These are phyloP conservation scores for Paspalum vaginatum DNA, from an alignment of 176 grass and related monocot species.

Conservation along the genomic window DNA sequence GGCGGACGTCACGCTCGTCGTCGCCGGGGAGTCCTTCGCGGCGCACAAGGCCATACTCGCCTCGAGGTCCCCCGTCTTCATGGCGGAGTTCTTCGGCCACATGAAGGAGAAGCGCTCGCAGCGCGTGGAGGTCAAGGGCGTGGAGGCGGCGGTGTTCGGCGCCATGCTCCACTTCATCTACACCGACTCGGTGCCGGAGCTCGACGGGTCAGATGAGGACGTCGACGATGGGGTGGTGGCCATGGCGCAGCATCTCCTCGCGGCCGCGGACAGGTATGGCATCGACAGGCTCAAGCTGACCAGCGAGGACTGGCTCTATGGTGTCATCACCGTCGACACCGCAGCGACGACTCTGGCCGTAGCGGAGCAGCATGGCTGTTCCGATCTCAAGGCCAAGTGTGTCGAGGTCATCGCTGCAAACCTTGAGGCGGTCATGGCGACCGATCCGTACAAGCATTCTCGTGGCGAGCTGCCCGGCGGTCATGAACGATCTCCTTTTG, in stretches of 20 bases:
- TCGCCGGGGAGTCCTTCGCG: not conserved
- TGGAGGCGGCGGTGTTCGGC: conserved; percentile 31
- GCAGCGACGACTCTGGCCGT: conserved; percentile 45
- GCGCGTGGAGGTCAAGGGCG: conserved; percentile 19
- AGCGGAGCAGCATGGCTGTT: conserved; percentile 51
- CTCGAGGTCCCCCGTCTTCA: conserved; percentile 33
- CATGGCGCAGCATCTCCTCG: conserved; percentile 44
- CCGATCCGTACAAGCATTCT: conserved; percentile 17
- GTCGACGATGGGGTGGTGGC: not conserved
- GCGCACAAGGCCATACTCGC: conserved; percentile 39
- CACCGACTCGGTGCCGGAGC: conserved; percentile 35
- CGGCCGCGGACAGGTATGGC: conserved; percentile 49
- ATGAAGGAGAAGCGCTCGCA: conserved; percentile 27
- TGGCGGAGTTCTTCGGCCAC: conserved; percentile 44
- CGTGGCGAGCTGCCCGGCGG: not conserved
- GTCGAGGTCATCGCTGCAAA: conserved; percentile 46
- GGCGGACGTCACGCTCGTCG: conserved; percentile 26
- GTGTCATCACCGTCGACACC: conserved; percentile 29
- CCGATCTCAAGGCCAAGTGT: conserved; percentile 46
- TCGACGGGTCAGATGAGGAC: not conserved
- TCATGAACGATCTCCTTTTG: not conserved
- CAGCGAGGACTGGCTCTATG: conserved; percentile 34
- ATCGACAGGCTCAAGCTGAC: conserved; percentile 52
- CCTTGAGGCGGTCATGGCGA: conserved; percentile 22
- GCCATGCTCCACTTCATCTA: conserved; percentile 65